These are phyloP conservation scores for Murraya paniculata DNA, from an alignment of 345 rosid genomes.

Conservation along the genomic window DNA sequence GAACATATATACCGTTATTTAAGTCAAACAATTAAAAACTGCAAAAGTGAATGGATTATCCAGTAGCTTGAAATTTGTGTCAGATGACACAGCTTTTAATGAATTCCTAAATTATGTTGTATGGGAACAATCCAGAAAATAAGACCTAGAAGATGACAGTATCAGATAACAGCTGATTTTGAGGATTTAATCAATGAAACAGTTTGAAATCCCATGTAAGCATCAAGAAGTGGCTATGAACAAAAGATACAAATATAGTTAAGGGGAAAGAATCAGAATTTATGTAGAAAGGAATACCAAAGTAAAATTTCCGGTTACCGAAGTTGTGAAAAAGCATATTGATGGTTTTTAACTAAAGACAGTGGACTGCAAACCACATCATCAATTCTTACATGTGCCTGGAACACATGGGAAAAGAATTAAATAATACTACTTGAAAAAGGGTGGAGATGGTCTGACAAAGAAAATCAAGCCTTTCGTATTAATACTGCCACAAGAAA, in stretches of 20 bases:
- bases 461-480: not conserved
- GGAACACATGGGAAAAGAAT: not conserved
- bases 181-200: not conserved
- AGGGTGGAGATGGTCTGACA: not conserved
- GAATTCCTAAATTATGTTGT: not conserved
- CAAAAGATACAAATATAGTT: not conserved
- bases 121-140: not conserved
- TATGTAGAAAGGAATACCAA: not conserved
- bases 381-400: not conserved
- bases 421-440: not conserved
- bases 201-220: not conserved
- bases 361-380: not conserved
- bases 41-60: not conserved
- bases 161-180: constrained; percentile 3
- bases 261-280: not conserved
- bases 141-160: constrained; percentile 3
- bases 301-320: not conserved
- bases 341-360: not conserved
- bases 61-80: not conserved
- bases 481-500: not conserved
- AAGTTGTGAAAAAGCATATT: not conserved
- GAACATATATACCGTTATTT: not conserved
- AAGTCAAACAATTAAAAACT: constrained; percentile 1
- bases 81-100: not conserved
- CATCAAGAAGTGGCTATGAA: not conserved